Percentiles rank a stretch among this genome's conserved stretches.
Evolutionary conservation across 441 rosid genomes (phyloP).

Genomic region (Adansonia rubrostipa): DNA sequence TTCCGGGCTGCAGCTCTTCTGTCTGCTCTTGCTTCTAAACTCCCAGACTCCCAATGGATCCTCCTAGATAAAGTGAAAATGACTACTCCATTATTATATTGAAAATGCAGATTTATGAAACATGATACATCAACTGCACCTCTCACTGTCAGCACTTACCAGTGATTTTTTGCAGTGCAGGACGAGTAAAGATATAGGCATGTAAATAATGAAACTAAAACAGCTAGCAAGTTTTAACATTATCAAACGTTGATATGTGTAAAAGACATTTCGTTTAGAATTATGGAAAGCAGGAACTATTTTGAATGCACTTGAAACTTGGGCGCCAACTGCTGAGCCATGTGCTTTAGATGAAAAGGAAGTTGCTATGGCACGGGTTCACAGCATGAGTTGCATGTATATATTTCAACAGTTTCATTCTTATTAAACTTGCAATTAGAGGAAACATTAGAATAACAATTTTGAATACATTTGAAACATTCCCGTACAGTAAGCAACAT

Average conservation of each 20-base stretch:
- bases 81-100: not conserved
- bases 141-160: not conserved
- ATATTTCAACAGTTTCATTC: not conserved
- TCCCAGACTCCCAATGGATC: conserved; percentile 68
- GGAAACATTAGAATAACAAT: not conserved
- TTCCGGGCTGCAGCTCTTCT: conserved; percentile 42
- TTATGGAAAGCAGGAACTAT: not conserved
- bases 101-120: not conserved
- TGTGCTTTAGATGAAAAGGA: not conserved
- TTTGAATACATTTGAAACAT: not conserved
- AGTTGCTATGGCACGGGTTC: not conserved
- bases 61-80: conserved; percentile 39
- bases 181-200: not conserved
- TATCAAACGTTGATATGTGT: not conserved
- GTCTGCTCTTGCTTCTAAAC: conserved; percentile 66
- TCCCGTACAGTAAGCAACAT: not conserved
- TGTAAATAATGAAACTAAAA: not conserved
- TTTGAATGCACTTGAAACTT: not conserved
- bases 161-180: not conserved
- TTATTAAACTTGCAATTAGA: not conserved
- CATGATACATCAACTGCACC: no score
- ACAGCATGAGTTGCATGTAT: not conserved
- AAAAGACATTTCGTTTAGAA: not conserved
- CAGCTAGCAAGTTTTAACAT: not conserved
- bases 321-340: not conserved